phyloP scores from a whole-genome alignment of 116 monocot genomes.

The Cymodocea nodosa region DNA sequence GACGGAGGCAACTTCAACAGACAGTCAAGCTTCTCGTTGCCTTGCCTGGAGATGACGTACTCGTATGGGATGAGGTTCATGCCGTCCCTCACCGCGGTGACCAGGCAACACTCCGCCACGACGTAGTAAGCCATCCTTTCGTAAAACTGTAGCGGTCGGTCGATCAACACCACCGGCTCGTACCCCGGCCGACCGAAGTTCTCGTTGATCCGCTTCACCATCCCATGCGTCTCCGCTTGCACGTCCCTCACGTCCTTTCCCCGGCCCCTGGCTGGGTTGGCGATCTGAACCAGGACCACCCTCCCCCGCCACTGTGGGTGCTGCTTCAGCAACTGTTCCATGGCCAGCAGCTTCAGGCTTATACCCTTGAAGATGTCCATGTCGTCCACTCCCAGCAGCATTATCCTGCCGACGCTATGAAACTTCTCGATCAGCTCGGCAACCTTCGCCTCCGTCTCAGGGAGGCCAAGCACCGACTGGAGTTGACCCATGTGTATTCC shows the following conservation, averaged over 20 bases:
- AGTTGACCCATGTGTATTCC: slow-evolving; percentile 9
- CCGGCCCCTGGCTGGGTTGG: slow-evolving; percentile 31
- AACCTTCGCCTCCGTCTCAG: not conserved
- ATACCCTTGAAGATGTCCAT: slow-evolving; percentile 74
- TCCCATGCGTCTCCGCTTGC: too few species aligned
- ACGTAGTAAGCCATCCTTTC: slow-evolving; percentile 3
- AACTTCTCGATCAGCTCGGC: not conserved
- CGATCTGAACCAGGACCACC: slow-evolving; percentile 42
- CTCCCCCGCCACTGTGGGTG: slow-evolving; percentile 16
- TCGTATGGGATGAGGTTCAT: slow-evolving; percentile 13
- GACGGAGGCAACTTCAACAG: too few species aligned
- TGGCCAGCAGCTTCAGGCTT: slow-evolving; percentile 34
- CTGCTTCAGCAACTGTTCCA: slow-evolving; percentile 30
- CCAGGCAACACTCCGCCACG: slow-evolving; percentile 5
- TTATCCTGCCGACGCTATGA: not conserved
- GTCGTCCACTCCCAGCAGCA: slow-evolving; percentile 23
- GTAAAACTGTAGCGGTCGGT: not conserved
- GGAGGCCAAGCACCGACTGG: not conserved
- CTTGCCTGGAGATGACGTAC: slow-evolving; percentile 4
- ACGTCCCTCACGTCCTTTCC: slow-evolving; percentile 38
- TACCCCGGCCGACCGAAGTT: not conserved
- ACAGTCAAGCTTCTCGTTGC: too few species aligned
- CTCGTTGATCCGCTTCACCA: slow-evolving; percentile 12
- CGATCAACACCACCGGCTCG: slow-evolving; percentile 4
- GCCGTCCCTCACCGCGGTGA: slow-evolving; percentile 7